Evolutionary conservation across 1,284 basidiomycete species (phyloP).

Genomic region (Cryptococcus sp.): DNA sequence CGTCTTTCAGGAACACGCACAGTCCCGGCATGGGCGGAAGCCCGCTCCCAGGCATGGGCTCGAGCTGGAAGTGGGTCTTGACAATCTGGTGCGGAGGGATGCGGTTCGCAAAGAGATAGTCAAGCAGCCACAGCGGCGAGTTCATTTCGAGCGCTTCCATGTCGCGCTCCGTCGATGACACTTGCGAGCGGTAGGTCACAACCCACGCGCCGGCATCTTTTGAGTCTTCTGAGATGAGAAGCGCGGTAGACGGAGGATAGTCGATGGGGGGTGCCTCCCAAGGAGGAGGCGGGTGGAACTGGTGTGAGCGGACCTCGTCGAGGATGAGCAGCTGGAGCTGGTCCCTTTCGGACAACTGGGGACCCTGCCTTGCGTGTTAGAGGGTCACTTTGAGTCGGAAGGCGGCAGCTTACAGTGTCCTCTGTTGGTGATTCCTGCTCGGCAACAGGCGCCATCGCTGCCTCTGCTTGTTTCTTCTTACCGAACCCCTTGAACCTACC

Average conservation of each 20-base stretch:
- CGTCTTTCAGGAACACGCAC: constrained; percentile 22
- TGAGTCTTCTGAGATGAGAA: constrained; percentile 81
- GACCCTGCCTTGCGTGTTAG: constrained; percentile 15
- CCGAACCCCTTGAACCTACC: constrained; percentile 73
- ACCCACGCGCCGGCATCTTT: constrained; percentile 68
- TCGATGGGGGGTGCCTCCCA: constrained; percentile 67
- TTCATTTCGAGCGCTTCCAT: constrained; percentile 65
- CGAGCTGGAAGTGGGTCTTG: constrained; percentile 83
- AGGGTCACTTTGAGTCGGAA: background rate
- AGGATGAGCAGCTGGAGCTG: constrained; percentile 52
- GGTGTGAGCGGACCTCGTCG: constrained; percentile 64
- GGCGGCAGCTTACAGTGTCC: constrained; percentile 25
- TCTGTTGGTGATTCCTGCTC: constrained; percentile 32
- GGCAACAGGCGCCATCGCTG: constrained; percentile 38
- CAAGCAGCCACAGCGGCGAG: constrained; percentile 70
- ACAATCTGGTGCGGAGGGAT: constrained; percentile 58
- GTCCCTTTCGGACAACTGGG: constrained; percentile 41
- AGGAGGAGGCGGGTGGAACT: constrained; percentile 66
- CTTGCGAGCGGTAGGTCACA: constrained; percentile 70
- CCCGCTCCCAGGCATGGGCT: constrained; percentile 59
- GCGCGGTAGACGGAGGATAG: constrained; percentile 62
- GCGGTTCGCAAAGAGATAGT: constrained; percentile 65
- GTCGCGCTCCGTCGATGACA: constrained; percentile 64
- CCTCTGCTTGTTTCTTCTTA: constrained; percentile 55
- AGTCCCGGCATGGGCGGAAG: constrained; percentile 34